Evolutionary conservation across 345 rosid genomes (phyloP), one percentile per base, ranked within the genome.

Genomic region (Ceriops decandra): DNA sequence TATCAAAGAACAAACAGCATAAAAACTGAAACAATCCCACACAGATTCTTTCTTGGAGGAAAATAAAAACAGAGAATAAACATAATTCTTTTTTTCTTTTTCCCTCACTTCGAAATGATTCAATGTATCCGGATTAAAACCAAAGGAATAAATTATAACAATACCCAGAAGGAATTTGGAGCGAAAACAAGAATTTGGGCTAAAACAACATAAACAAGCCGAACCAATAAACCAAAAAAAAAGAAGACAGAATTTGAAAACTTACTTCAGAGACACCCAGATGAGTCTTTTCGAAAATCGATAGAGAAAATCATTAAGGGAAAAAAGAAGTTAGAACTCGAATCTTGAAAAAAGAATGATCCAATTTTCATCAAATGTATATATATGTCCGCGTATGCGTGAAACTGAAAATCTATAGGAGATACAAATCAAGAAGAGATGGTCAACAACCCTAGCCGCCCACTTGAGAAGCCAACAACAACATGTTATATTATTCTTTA

Each of bases 361-460:
- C 60, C 36, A 35, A 63, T 62, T 17, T 31, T n/a, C 33, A 19
- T 10, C 28, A 42, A 42, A 13, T 42, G 49, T 42, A 9, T 42
- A 5, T 2, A 38, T 2, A 42, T 42, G 3, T 42, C 5, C 4
- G 49, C 16, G 49, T 15, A 15, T 42, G 46, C 3, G 49, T 13
- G 49, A 13, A 42, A 42, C 19, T 15, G 19, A 42, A 42, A 52
- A 38, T 24, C 32, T 8, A 38, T n/a, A 15, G 11, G 21, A 33
- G 33, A 59, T 17, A 38, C 21, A 30, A 5, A 57, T 32, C 26
- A 36, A 15, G 42, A 10, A 33, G 24, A 3, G 33, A 60, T 1
- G 31, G 70, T 66, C 24, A 72, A 71, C 79, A 81, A 79, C 82
- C 83, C 84, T 80, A 82, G 87, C 87, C 87, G 82, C 85, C 85